Base-by-base conservation (phyloP, 2,329 filamentous ascomycete genomes). In the Nigrograna mackinnonii region DNA sequence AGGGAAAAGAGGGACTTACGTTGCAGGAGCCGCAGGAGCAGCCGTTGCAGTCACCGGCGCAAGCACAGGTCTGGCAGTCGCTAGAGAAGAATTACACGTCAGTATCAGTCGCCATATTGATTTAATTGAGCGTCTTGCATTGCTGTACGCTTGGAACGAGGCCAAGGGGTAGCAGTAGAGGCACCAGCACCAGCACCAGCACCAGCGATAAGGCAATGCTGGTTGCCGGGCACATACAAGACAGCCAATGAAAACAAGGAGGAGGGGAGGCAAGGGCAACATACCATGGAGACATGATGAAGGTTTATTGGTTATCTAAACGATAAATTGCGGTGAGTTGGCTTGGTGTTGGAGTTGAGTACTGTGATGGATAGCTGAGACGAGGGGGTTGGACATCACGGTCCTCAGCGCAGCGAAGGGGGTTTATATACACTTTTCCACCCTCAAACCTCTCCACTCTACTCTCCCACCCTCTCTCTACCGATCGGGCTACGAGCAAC, bases 201-300 rank as follows among this genome's bases (percentile, higher is more conserved):
- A 28, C n/a, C 9, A 9, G 24, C n/a, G n/a, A n/a, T 9, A 28
- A 9, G 24, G 24, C n/a, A 28, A 9, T 28, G 24, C 3, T 12
- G 11, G 24, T 28, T 2, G 24, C 11, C 3, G 3, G 24, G 11
- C 11, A 28, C 14, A 14, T 3, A 14, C 22, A 14, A 24, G 22
- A 24, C 24, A n/a, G 13, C 13, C 19, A 13, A 9, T 12, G 14
- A 20, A 2, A 6, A 3, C 22, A 35, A 18, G 31, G 14, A 11
- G 22, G 2, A 12, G 22, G 14, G 2, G 13, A 31, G 3, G 19
- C 16, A 24, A 4, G 11, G 24, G 14, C 11, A 18, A 17, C 39
- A 9, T 42, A 42, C 39, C 39, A 42, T 11, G 39, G 39, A 42
- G 39, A 37, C 39, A 42, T 42, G 39, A 14, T 42, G 39, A 31